Base-by-base conservation (phyloP, 495 filamentous ascomycete species). In the Penicillium taxi region DNA sequence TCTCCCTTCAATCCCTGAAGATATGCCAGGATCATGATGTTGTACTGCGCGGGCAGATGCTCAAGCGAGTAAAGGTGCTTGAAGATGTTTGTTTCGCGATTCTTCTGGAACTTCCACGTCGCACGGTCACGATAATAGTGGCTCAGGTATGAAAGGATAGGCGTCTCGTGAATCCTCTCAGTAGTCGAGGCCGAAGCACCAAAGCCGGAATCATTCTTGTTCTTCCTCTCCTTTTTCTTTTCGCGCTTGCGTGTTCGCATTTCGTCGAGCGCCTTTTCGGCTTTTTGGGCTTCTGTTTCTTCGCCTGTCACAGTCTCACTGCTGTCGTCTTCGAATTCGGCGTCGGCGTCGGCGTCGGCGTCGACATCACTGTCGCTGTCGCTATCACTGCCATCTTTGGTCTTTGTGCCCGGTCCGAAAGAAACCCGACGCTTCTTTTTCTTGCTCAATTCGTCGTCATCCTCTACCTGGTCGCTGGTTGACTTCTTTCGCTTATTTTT, bases 101-200 rank as follows among this genome's bases (percentile, higher is more conserved):
- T 82, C 65, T 95, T 95, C 66, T 89, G 89, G 65, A 95, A 95
- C 59, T 94, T 95, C 88, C 88, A 95, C 24, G 61, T 66, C 0
- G 68, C 58, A 27, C 74, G 78, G 30, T 75, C 67, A 27, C 70
- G 73, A 55, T 81, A 64, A 71, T 84, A 89, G 53, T 72, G 70
- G 16, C 66, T 70, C 14, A 95, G 69, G 55, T 94, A 94, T 14
- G 61, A 65, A 24, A 93, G 73, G 39, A 85, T 77, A 4, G 79
- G 75, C 29, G 74, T 70, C 47, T 75, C 59, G 35, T 59, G 50
- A 15, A 51, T 43, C 26, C 45, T 42, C 18, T 33, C 16, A 1
- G 33, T 32, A 16, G 55, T 47, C 20, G 47, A 32, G 21, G 44
- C 32, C 9, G 31, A 20, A 24, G 41, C 11, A 4, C 17, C 32